Conservation (phyloP, 257 asterid species). For the Nicotiana benthamiana region DNA sequence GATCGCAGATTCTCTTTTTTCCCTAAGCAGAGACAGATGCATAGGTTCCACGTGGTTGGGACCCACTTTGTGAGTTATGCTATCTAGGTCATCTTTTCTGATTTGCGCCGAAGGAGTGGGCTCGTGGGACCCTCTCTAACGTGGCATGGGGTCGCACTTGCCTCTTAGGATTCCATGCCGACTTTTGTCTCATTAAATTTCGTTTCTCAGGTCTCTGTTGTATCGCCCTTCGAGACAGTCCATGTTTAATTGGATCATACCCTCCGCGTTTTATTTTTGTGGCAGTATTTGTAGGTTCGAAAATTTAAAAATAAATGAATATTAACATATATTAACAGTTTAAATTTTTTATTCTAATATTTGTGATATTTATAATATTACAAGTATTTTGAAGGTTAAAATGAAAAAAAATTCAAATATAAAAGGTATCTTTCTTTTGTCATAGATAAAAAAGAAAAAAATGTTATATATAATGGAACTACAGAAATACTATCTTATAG, state of each 20-base stretch:
- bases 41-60: constrained; percentile 52
- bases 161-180: not conserved
- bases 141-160: not conserved
- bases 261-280: too few species aligned
- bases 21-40: not conserved
- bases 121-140: not conserved
- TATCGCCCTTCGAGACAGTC: not conserved
- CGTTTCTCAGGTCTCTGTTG: not conserved
- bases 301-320: too few species aligned
- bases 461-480: too few species aligned
- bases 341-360: too few species aligned
- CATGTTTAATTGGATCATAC: not conserved
- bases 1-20: not conserved
- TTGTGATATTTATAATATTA: too few species aligned
- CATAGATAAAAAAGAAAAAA: too few species aligned
- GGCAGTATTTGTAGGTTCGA: too few species aligned
- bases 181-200: not conserved
- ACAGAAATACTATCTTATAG: too few species aligned
- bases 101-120: not conserved
- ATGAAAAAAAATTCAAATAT: too few species aligned
- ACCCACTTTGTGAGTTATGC: constrained; percentile 6
- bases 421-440: too few species aligned
- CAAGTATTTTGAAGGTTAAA: too few species aligned
- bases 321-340: too few species aligned
- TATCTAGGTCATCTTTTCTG: constrained; percentile 24